Conservation (phyloP, 805 yeast genomes). For the Phaffomyces opuntiae region DNA sequence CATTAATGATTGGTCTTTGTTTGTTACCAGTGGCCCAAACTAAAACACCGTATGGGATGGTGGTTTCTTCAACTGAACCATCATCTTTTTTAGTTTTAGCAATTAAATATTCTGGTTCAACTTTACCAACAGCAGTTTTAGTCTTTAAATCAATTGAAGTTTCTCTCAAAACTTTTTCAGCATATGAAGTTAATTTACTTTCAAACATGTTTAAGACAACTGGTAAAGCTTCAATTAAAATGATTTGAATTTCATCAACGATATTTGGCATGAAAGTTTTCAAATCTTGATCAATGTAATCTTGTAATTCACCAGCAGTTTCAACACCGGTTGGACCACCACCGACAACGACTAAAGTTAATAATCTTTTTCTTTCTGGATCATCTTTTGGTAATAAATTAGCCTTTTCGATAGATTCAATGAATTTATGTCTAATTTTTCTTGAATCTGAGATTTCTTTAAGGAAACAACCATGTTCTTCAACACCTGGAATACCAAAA, state of each 20-base stretch:
- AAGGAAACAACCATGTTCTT: slow-evolving; percentile 78
- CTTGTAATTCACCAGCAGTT: slow-evolving; percentile 94
- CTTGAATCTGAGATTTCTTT: slow-evolving; percentile 88
- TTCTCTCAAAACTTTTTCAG: slow-evolving; percentile 65
- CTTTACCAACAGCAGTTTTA: slow-evolving; percentile 84
- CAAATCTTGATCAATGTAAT: slow-evolving; percentile 88
- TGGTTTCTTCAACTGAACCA: slow-evolving; percentile 50
- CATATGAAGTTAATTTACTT: slow-evolving; percentile 63
- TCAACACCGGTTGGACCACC: slow-evolving; percentile 99
- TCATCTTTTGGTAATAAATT: slow-evolving; percentile 64
- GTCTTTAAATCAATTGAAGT: slow-evolving; percentile 69
- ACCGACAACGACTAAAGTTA: slow-evolving; percentile 89
- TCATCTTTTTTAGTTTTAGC: slow-evolving; percentile 63
- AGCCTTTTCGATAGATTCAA: slow-evolving; percentile 88
- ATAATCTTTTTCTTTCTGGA: slow-evolving; percentile 75
- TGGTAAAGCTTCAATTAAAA: slow-evolving; percentile 87
- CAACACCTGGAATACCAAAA: slow-evolving; percentile 92
- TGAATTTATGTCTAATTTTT: slow-evolving; percentile 71
- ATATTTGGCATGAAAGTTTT: slow-evolving; percentile 84
- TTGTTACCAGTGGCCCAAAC: slow-evolving; percentile 99
- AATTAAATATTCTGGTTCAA: slow-evolving; percentile 60
- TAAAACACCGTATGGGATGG: slow-evolving; percentile 83
- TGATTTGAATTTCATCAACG: slow-evolving; percentile 72
- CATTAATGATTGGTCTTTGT: slow-evolving; percentile 67
- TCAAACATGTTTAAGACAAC: slow-evolving; percentile 75